Evolutionary conservation across 2,329 filamentous ascomycete species (phyloP).

Genomic region (Tolypocladium ovalisporum): DNA sequence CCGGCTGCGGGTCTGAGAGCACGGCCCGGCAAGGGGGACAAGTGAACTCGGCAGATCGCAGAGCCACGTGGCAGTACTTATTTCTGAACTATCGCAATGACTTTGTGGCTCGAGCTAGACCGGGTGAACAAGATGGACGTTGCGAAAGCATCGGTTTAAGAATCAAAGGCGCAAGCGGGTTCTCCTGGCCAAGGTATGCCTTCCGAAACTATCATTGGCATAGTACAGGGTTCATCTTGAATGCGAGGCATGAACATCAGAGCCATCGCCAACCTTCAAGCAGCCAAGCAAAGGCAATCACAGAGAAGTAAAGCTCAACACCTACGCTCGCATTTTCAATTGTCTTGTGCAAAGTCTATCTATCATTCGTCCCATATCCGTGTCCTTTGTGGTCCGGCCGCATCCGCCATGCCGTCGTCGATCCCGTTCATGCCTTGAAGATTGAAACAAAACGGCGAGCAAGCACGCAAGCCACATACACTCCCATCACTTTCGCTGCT

Average conservation of each 20-base stretch:
- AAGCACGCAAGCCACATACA: neutral
- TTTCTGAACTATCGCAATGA: neutral
- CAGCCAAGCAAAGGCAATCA: neutral
- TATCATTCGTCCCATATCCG: conserved; percentile 4
- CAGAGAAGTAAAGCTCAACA: neutral
- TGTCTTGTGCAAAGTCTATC: conserved; percentile 10
- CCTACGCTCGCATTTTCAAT: neutral
- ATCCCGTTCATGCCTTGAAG: neutral
- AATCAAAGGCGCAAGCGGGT: neutral
- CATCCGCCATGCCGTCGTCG: neutral
- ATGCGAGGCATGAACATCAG: neutral
- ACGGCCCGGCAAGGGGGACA: neutral
- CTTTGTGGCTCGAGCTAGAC: neutral
- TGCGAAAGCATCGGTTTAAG: neutral
- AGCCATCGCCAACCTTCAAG: neutral
- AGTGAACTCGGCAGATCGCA: neutral
- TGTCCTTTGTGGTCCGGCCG: neutral
- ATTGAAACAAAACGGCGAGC: neutral
- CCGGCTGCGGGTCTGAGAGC: neutral
- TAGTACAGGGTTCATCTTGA: no score
- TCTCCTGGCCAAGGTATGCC: neutral
- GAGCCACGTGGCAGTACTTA: neutral
- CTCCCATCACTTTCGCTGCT: neutral
- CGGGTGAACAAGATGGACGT: neutral
- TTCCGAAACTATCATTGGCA: no score